Percentiles rank a stretch among this genome's conserved stretches.
phyloP scores from a whole-genome alignment of 345 rosid species.

The Eucalyptus urophylla region DNA sequence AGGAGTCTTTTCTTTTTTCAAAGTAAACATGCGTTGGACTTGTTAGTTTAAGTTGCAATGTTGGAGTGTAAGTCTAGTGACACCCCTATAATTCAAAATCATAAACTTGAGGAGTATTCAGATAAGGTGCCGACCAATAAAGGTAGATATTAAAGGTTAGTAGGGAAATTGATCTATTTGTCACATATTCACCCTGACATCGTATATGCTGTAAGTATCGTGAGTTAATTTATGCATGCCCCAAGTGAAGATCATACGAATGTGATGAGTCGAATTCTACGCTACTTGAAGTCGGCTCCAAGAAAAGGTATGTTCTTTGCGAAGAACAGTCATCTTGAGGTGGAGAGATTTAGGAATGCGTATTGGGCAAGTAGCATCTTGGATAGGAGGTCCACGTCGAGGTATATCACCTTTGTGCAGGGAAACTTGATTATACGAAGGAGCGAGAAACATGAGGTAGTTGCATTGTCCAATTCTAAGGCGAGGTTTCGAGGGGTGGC shows the following conservation, averaged over 20 bases:
- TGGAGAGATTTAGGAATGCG: not conserved
- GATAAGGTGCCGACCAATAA: not conserved
- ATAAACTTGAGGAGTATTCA: not conserved
- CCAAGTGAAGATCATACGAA: not conserved
- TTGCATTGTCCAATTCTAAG: not conserved
- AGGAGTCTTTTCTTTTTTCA: not conserved
- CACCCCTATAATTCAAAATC: not conserved
- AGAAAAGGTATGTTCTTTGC: not conserved
- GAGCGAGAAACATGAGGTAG: not conserved
- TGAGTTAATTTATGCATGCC: not conserved
- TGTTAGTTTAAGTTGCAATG: not conserved
- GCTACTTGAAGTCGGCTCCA: not conserved
- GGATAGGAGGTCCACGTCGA: not conserved
- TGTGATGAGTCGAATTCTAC: rapidly evolving
- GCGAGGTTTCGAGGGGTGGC: not conserved
- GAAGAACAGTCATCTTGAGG: not conserved
- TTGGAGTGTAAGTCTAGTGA: not conserved
- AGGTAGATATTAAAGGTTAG: not conserved
- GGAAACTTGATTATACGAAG: not conserved
- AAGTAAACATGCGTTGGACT: not conserved
- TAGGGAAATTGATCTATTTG: not conserved
- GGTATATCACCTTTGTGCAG: not conserved
- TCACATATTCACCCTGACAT: not conserved
- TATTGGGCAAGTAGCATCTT: not conserved
- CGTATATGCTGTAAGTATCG: not conserved